Evolutionary conservation across 192 early-diverging fungal genomes (phyloP), one percentile per base, ranked within the genome.

Genomic region (Hyaloraphidium curvatum): DNA sequence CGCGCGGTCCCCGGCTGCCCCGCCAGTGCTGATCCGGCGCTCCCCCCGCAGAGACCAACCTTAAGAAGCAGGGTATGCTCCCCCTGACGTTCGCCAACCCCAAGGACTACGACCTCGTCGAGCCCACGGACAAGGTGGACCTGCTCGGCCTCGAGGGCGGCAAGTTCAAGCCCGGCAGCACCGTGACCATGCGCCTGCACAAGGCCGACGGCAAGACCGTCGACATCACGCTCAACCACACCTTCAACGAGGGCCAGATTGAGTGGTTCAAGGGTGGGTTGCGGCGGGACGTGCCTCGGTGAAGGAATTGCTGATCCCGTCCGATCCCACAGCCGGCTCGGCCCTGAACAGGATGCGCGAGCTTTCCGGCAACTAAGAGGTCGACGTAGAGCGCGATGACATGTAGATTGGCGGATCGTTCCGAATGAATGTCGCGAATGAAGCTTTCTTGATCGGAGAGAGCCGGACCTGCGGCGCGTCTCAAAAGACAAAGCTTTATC

Each of bases 41-140:
- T 31, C 33, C 31, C 3, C 13, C 23, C 11, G 1, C 50, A 63
- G 89, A 97, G 76, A 97, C 94, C 64, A 97, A 97, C 77, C 78
- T 94, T 56, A 97, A 97, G 82, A 97, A 97, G 79, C 94, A 97
- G 71, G 94, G 94, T 62, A 76, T 97, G 52, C 75, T 97, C 56
- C 94, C 94, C 30, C 73, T 97, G 61, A 93, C 89, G 50, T 97
- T 97, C 61, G 72, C 81, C 67, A 76, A 97, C 74, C 76, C 87
- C 54, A 78, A 74, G 55, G 94, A 97, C 68, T 97, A 97, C 62
- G 89, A 91, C 58, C 83, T 78, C 75, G 77, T 97, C 58, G 71
- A 71, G 54, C 83, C 90, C 52, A 60, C 63, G 17, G 94, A 96
- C 70, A 85, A 80, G 63, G 76, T 96, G 54, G 80, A 80, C 31